Percentiles rank a stretch among this genome's conserved stretches.
Evolutionary conservation across 805 yeast genomes (phyloP).

Genomic region (Pichia nakasei): DNA sequence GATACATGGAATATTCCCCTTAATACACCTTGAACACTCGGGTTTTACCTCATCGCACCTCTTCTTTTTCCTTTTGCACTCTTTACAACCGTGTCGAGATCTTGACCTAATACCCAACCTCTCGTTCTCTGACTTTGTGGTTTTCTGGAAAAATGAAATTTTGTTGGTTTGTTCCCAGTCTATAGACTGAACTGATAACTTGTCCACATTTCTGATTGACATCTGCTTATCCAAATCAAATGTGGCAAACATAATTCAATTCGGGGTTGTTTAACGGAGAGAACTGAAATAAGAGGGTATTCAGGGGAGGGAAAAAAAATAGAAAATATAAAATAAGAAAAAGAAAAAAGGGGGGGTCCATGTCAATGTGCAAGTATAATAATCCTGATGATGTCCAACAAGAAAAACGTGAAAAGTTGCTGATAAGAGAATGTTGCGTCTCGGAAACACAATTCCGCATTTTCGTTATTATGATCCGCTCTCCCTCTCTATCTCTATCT

Average conservation of each 20-base stretch:
- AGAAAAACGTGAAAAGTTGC: too few relatives aligned
- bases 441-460: neutral
- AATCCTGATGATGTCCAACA: too few relatives aligned
- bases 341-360: too few relatives aligned
- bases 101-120: conserved; percentile 11
- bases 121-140: conserved; percentile 7
- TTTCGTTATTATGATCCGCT: neutral
- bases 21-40: conserved; percentile 30
- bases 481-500: too few relatives aligned
- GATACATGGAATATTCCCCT: conserved; percentile 20
- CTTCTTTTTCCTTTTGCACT: conserved; percentile 21
- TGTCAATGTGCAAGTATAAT: too few relatives aligned
- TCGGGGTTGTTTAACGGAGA: too few relatives aligned
- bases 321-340: too few relatives aligned
- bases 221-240: conserved; percentile 8
- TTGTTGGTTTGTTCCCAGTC: neutral
- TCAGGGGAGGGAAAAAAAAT: too few relatives aligned
- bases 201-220: conserved; percentile 4
- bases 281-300: too few relatives aligned
- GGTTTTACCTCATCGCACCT: conserved; percentile 37
- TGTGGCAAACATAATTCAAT: conserved; percentile 9
- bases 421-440: neutral
- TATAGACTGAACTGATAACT: neutral
- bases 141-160: conserved; percentile 7
- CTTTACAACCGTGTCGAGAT: conserved; percentile 15